Conservation (phyloP, 257 asterid species). For the Solanum pinnatisectum region DNA sequence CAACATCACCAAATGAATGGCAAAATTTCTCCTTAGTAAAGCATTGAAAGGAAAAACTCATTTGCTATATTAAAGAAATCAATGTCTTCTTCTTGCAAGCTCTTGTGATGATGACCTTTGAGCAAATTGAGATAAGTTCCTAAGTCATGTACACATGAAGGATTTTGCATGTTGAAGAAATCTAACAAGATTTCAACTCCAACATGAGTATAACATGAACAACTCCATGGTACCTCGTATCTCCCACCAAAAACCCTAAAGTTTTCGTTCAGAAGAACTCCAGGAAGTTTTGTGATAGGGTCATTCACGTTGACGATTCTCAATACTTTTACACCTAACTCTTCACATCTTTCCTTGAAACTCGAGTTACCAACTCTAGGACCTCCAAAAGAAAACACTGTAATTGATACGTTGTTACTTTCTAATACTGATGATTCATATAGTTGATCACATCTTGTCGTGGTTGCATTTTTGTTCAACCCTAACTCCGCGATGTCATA, state of each 20-base stretch:
- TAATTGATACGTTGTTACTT: background rate
- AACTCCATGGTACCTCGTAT: conserved; percentile 37
- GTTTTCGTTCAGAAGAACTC: conserved; percentile 50
- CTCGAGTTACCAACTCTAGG: conserved; percentile 60
- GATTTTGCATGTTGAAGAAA: conserved; percentile 50
- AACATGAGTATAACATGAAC: conserved; percentile 48
- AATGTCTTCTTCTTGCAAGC: background rate
- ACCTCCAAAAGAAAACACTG: conserved; percentile 50
- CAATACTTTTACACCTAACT: conserved; percentile 47
- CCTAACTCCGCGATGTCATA: conserved; percentile 58
- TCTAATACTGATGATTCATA: background rate
- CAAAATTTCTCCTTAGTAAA: background rate
- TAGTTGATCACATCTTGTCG: background rate
- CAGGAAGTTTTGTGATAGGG: conserved; percentile 59
- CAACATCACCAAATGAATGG: background rate
- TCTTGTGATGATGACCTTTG: conserved; percentile 12
- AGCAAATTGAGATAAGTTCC: conserved; percentile 46
- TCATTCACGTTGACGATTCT: conserved; percentile 55
- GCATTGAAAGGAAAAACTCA: background rate
- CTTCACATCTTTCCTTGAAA: conserved; percentile 58
- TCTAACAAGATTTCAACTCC: conserved; percentile 54
- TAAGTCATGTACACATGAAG: conserved; percentile 57
- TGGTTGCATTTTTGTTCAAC: conserved; percentile 4
- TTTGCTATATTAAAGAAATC: background rate
- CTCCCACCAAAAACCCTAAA: conserved; percentile 33